phyloP scores from a whole-genome alignment of 2,329 filamentous ascomycete species.

The Akanthomyces muscarius region DNA sequence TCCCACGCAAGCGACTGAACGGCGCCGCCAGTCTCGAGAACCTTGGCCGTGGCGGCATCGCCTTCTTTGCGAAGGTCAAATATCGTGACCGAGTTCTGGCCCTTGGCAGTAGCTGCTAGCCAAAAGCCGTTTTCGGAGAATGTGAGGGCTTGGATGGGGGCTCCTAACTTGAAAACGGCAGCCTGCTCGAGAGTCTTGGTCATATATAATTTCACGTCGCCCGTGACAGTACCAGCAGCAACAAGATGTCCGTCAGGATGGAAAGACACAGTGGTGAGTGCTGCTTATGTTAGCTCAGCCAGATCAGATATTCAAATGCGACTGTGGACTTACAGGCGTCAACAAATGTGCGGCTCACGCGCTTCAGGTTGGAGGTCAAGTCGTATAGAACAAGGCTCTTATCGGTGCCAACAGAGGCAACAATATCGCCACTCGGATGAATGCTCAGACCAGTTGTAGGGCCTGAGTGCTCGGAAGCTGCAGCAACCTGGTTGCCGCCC shows the following conservation, averaged over 20 bases:
- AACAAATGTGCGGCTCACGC: conserved; percentile 73
- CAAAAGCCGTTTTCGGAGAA: conserved; percentile 98
- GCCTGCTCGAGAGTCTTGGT: conserved; percentile 74
- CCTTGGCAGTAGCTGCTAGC: conserved; percentile 79
- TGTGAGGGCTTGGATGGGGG: conserved; percentile 68
- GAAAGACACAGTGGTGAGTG: conserved; percentile 74
- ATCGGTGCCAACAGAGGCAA: conserved; percentile 84
- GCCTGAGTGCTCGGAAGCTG: conserved; percentile 78
- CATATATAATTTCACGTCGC: conserved; percentile 85
- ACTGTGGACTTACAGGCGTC: conserved; percentile 63
- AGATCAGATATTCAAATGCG: not conserved
- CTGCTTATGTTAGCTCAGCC: conserved; percentile 39
- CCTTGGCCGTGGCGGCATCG: conserved; percentile 73
- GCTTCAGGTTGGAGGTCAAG: conserved; percentile 56
- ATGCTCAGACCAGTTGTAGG: conserved; percentile 71
- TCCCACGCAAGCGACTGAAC: conserved; percentile 82
- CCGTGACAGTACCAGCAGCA: conserved; percentile 73
- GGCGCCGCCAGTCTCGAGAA: conserved; percentile 78
- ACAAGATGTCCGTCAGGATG: conserved; percentile 96
- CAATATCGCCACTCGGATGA: conserved; percentile 76
- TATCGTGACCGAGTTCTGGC: conserved; percentile 73
- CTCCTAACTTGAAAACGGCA: conserved; percentile 66
- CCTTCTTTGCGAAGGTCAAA: conserved; percentile 93
- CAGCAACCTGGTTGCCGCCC: conserved; percentile 62
- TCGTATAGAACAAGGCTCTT: conserved; percentile 94